Conservation (phyloP, 2,329 filamentous ascomycete species). For the Coniella lustricola region DNA sequence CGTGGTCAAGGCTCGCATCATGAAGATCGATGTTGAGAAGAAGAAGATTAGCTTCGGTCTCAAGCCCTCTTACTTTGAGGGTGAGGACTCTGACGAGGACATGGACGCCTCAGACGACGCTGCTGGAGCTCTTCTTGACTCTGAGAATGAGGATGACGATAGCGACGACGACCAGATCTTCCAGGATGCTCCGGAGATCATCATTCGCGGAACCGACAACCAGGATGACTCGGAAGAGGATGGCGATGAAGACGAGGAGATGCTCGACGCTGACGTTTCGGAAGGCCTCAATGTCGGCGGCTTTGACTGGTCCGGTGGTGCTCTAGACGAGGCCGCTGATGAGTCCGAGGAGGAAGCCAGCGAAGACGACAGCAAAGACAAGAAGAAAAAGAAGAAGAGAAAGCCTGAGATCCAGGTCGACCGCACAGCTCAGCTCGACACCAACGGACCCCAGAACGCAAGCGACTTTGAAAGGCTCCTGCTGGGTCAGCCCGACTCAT, state of each 20-base stretch:
- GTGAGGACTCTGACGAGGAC: constrained; percentile 44
- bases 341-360: constrained; percentile 45
- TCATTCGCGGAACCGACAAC: constrained; percentile 38
- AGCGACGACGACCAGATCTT: constrained; percentile 45
- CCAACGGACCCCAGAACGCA: constrained; percentile 77
- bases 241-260: constrained; percentile 36
- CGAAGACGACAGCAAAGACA: constrained; percentile 29
- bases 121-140: constrained; percentile 34
- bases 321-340: constrained; percentile 46
- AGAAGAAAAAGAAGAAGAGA: constrained; percentile 67
- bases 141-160: constrained; percentile 34
- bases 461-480: constrained; percentile 92
- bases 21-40: constrained; percentile 69
- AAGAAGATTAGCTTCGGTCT: constrained; percentile 82
- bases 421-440: constrained; percentile 84
- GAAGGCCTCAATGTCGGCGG: constrained; percentile 63
- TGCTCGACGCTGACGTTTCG: constrained; percentile 25
- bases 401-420: constrained; percentile 78
- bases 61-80: constrained; percentile 84
- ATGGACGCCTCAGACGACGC: constrained; percentile 34
- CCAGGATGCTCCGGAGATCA: constrained; percentile 34
- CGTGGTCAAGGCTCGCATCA: constrained; percentile 81
- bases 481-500: constrained; percentile 88
- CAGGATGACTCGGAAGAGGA: constrained; percentile 25
- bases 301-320: constrained; percentile 80